These are phyloP conservation scores for Hyphodiscus sp. DNA, from an alignment of 2,329 filamentous ascomycete genomes.

Conservation along the genomic window DNA sequence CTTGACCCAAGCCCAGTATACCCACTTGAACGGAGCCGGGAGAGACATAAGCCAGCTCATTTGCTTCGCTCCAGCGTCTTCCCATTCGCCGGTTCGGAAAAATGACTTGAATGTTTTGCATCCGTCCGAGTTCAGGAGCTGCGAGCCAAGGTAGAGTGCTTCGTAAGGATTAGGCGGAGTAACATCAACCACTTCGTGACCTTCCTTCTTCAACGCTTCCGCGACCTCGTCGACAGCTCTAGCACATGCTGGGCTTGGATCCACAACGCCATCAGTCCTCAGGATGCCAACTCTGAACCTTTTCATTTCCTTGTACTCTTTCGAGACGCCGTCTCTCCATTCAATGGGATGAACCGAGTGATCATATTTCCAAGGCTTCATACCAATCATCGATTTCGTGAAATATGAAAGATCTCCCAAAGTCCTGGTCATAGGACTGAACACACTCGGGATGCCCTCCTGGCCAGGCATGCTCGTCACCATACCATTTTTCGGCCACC, in stretches of 20 bases:
- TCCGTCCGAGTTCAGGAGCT: slow-evolving; percentile 79
- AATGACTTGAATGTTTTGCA: slow-evolving; percentile 72
- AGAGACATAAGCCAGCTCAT: slow-evolving; percentile 69
- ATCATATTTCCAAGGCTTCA: slow-evolving; percentile 87
- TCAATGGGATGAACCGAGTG: slow-evolving; percentile 77
- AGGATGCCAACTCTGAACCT: slow-evolving; percentile 69
- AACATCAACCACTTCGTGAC: slow-evolving; percentile 67
- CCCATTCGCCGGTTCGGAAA: slow-evolving; percentile 70
- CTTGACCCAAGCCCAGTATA: slow-evolving; percentile 87
- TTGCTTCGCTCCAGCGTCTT: slow-evolving; percentile 70
- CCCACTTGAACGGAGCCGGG: slow-evolving; percentile 66
- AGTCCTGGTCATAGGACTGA: slow-evolving; percentile 87
- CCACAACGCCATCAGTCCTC: slow-evolving; percentile 73
- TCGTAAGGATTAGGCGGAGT: slow-evolving; percentile 66
- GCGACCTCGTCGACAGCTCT: slow-evolving; percentile 69
- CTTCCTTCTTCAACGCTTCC: slow-evolving; percentile 59
- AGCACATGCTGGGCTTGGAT: slow-evolving; percentile 76
- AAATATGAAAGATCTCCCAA: slow-evolving; percentile 81
- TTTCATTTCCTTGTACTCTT: slow-evolving; percentile 54
- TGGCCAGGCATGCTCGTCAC: slow-evolving; percentile 88
- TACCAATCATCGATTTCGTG: slow-evolving; percentile 66
- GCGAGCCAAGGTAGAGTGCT: slow-evolving; percentile 68
- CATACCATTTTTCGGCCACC: slow-evolving; percentile 82
- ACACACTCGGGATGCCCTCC: slow-evolving; percentile 82
- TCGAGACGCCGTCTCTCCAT: slow-evolving; percentile 61